Evolutionary conservation across 371 early-diverging fungal species (phyloP), one percentile per base, ranked within the genome.

Genomic region (Mucor racemosus): DNA sequence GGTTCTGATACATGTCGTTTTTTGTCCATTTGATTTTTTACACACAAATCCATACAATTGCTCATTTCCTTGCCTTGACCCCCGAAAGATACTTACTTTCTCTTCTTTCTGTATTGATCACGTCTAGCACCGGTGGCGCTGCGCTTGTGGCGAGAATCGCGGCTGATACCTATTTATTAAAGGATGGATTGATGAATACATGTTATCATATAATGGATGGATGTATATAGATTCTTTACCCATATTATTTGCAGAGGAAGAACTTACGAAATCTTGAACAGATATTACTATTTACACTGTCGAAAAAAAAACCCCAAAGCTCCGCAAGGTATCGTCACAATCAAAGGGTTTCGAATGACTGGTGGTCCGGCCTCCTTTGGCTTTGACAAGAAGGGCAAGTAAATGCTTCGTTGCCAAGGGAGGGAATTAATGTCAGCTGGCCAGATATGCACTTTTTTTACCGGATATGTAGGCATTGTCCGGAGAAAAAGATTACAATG

Each of bases 61-160:
- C 26, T 50, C 21, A 50, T 21, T 50, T 8, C 21, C 19, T 50
- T 50, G 50, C 19, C 50, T 50, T 21, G 50, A 50, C 21, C 50
- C 13, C 48, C 9, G 97, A 19, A 36, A 60, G 36, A 39, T 48
- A 61, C 66, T 70, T 70, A 73, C 74, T 74, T 74, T 86, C 99
- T 91, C 97, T 97, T 99, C 93, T 97, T 99, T 87, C 96, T 93
- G 90, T 92, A 93, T 74, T 93, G 94, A 77, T 95, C 96, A 81
- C 96, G 93, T 90, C 96, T 98, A 85, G 98, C 99, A 84, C 99
- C 99, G 58, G 99, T 95, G 84, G 90, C 93, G 74, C 92, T 90
- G 79, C 98, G 93, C 91, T 99, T 99, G 90, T 99, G 99, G 86
- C 97, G 95, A 77, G 91, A 90, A 90, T 96, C 96, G 86, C 98